Evolutionary conservation across 495 filamentous ascomycete genomes (phyloP).

Genomic region (Opeltia flavorubescens): DNA sequence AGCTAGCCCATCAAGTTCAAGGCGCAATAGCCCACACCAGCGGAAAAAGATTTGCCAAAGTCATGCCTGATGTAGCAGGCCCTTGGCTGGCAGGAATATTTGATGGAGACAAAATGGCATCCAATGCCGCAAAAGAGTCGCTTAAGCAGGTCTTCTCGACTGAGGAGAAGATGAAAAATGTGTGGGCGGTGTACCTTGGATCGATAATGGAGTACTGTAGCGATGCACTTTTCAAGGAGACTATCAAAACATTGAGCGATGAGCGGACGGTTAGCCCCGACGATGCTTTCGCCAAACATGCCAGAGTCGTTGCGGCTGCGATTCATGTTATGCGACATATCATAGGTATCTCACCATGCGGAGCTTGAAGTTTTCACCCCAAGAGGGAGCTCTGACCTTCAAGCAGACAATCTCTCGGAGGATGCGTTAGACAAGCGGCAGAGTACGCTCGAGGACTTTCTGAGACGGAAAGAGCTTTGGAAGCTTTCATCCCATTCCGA

Average conservation of each 20-base stretch:
- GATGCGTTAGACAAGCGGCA: slow-evolving; percentile 39
- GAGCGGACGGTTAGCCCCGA: slow-evolving; percentile 69
- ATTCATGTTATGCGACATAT: slow-evolving; percentile 31
- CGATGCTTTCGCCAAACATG: slow-evolving; percentile 73
- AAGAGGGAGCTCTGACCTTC: background rate
- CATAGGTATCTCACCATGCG: slow-evolving; percentile 23
- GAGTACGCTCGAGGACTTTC: slow-evolving; percentile 35
- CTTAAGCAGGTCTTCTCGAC: slow-evolving; percentile 59
- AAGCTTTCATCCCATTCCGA: slow-evolving; percentile 53
- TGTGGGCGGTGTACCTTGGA: slow-evolving; percentile 64
- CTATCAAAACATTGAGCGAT: slow-evolving; percentile 68
- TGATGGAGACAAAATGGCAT: slow-evolving; percentile 64
- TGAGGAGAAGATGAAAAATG: slow-evolving; percentile 56
- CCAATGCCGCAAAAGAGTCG: slow-evolving; percentile 59
- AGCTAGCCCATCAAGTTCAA: slow-evolving; percentile 63
- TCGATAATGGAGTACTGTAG: slow-evolving; percentile 68
- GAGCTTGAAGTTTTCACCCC: background rate
- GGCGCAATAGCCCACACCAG: slow-evolving; percentile 55
- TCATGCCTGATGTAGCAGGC: slow-evolving; percentile 61
- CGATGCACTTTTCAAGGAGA: slow-evolving; percentile 63
- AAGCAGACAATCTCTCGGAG: slow-evolving; percentile 26
- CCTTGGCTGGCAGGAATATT: slow-evolving; percentile 81
- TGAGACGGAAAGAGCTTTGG: slow-evolving; percentile 61
- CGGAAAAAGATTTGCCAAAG: slow-evolving; percentile 66
- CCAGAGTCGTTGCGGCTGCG: slow-evolving; percentile 55